These are phyloP conservation scores for Erodium maritimum DNA, from an alignment of 345 rosid genomes.

Conservation along the genomic window DNA sequence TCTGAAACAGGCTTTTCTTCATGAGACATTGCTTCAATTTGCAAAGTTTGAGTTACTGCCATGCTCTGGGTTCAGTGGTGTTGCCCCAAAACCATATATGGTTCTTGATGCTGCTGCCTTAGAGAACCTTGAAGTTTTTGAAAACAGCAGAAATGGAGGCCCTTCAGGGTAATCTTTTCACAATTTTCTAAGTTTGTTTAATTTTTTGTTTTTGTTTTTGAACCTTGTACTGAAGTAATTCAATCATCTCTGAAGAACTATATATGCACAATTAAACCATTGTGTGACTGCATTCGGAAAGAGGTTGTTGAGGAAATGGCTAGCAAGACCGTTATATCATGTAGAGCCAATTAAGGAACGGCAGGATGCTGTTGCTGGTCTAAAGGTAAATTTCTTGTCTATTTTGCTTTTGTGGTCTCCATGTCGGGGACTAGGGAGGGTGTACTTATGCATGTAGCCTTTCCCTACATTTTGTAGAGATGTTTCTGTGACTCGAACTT, in stretches of 20 bases:
- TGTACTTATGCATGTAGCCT: no score
- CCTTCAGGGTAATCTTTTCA: constrained; percentile 51
- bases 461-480: no score
- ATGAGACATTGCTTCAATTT: constrained; percentile 79
- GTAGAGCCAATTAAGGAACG: constrained; percentile 62
- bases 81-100: constrained; percentile 62
- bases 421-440: no score
- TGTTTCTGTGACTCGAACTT: no score
- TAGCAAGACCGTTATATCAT: constrained; percentile 82
- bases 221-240: constrained; percentile 10
- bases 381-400: constrained; percentile 42
- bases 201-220: constrained; percentile 3
- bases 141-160: constrained; percentile 82
- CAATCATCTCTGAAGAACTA: constrained; percentile 45
- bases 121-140: constrained; percentile 96
- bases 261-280: constrained; percentile 77
- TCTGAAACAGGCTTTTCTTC: constrained; percentile 79
- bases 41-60: constrained; percentile 81
- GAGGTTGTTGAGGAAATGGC: constrained; percentile 85
- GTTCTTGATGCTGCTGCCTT: constrained; percentile 95
- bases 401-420: neutral
- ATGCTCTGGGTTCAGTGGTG: constrained; percentile 37
- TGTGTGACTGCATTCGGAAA: constrained; percentile 92
- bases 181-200: constrained; percentile 9
- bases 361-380: constrained; percentile 81